Conservation (phyloP, 2,329 filamentous ascomycete genomes). For the Diplocarpon rosae region DNA sequence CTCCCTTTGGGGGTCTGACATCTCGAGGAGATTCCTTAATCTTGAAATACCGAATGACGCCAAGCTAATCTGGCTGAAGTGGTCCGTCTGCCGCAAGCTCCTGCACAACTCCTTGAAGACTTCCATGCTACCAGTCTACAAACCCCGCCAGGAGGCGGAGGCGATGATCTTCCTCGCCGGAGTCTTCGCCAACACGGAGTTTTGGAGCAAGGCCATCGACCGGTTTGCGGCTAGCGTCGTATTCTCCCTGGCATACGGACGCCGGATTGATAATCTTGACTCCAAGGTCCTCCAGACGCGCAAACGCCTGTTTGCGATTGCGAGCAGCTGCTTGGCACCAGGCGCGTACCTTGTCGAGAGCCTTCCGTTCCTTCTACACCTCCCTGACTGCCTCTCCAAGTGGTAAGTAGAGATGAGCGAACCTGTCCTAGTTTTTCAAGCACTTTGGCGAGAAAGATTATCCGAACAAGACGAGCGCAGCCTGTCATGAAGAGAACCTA, state of each 20-base stretch:
- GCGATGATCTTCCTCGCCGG: neutral
- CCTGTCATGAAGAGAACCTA: too few species aligned
- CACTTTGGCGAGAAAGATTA: too few species aligned
- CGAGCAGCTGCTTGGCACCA: neutral
- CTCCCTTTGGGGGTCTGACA: too few species aligned
- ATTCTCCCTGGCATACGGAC: constrained; percentile 3
- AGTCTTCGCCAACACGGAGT: neutral
- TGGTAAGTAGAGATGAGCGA: too few species aligned
- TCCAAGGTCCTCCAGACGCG: neutral
- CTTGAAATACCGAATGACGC: too few species aligned
- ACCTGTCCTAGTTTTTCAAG: too few species aligned
- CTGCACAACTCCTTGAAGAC: constrained; percentile 2
- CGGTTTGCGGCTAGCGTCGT: constrained; percentile 4
- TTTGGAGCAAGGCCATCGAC: constrained; percentile 1
- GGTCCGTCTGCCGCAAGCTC: constrained; percentile 1
- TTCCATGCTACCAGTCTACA: neutral
- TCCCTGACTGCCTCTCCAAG: constrained; percentile 1
- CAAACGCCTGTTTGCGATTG: neutral
- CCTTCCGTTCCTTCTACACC: neutral
- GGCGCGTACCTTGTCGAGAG: constrained; percentile 3
- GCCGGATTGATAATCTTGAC: constrained; percentile 3
- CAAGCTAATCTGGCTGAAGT: neutral
- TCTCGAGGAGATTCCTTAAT: too few species aligned
- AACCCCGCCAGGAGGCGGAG: constrained; percentile 3
- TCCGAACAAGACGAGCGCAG: too few species aligned